Base-by-base conservation (phyloP, 768 basidiomycete species). In the Panellus pusillus region DNA sequence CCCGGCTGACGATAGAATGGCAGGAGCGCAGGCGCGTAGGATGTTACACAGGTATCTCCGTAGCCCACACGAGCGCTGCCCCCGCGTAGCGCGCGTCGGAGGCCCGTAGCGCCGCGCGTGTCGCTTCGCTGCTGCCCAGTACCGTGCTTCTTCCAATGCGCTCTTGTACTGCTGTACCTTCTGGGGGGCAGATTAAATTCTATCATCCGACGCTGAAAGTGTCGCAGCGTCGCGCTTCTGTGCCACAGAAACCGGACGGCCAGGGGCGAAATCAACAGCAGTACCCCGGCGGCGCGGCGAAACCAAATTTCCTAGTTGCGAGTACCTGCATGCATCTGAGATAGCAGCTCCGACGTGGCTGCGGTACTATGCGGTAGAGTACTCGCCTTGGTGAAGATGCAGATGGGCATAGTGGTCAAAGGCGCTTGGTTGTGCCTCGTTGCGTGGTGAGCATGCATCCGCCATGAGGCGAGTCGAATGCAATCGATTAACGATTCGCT, bases 1-100 rank as follows among this genome's bases (percentile, higher is more conserved):
- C 44, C 9, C 7, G 29, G 20, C n/a, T 20, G 46, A 9, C 76
- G 71, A 55, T 77, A 76, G 27, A 32, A 47, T 1, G 77, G 77
- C 9, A 76, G 69, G 8, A 79, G 57, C 3, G 72, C 68, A 4
- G 74, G 72, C 7, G 66, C 62, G 48, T 73, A 72, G 13, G 67
- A 73, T 6, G 61, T 60, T 18, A 74, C 65, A 66, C 54, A 9
- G 69, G 58, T n/a, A 69, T 32, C 31, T 35, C 11, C 20, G 3
- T 24, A 13, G 29, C 28, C 1, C 15, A n/a, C 3, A 7, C 36
- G 9, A 35, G 32, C 7, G 32, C 32, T 27, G 39, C 28, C 9
- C 46, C 46, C n/a, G 29, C 44, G 40, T 55, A 56, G 9, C 51
- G 54, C 17, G 52, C 59, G 31, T 61, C 59, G 13, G 59, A 61